phyloP scores from a whole-genome alignment of 1,284 basidiomycete species.

The Earliella scabrosa region DNA sequence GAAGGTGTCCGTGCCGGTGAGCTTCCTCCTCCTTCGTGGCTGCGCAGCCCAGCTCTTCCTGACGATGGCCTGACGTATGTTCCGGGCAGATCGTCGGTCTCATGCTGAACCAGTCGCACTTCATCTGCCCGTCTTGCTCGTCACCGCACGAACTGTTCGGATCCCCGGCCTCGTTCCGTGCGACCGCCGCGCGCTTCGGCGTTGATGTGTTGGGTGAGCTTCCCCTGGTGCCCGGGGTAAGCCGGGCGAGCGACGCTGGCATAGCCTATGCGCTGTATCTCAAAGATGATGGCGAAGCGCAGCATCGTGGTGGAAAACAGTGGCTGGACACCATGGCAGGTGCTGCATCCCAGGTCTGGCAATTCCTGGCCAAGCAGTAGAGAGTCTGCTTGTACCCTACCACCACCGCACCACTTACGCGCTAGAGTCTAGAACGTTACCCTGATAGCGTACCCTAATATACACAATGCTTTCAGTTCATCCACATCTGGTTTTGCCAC shows the following conservation, averaged over 20 bases:
- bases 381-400: too few species aligned
- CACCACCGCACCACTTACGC: neutral
- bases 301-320: slow-evolving; percentile 25
- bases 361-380: slow-evolving; percentile 17
- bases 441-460: neutral
- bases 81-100: slow-evolving; percentile 79
- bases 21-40: too few species aligned
- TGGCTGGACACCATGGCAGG: slow-evolving; percentile 54
- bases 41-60: too few species aligned
- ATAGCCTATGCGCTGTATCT: slow-evolving; percentile 54
- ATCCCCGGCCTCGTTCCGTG: slow-evolving; percentile 64
- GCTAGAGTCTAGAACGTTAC: neutral
- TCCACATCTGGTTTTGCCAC: too few species aligned
- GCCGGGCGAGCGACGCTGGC: slow-evolving; percentile 78
- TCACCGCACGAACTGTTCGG: slow-evolving; percentile 84
- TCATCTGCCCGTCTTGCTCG: slow-evolving; percentile 80
- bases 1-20: slow-evolving; percentile 87
- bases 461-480: neutral
- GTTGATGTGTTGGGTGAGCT: slow-evolving; percentile 83
- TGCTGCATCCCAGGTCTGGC: slow-evolving; percentile 49
- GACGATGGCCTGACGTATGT: neutral
- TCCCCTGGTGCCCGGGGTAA: slow-evolving; percentile 82
- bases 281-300: slow-evolving; percentile 24
- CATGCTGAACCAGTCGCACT: slow-evolving; percentile 91
- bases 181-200: slow-evolving; percentile 63